phyloP scores from a whole-genome alignment of 805 yeast genomes.

The Lachancea sp. region DNA sequence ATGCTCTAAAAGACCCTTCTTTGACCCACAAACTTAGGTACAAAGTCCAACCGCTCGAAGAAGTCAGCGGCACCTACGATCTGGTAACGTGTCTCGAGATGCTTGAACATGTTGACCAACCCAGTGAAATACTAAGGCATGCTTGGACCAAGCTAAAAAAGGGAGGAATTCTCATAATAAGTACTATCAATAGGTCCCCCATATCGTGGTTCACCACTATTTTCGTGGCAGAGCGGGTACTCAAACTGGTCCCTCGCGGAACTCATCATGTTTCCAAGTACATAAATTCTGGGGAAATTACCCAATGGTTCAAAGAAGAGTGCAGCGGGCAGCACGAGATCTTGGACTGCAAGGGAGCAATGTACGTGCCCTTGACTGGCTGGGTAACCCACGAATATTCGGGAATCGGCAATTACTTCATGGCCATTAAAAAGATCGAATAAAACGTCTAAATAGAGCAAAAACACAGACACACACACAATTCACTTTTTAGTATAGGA shows the following conservation, averaged over 20 bases:
- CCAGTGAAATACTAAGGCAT: conserved; percentile 61
- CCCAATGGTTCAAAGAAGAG: conserved; percentile 52
- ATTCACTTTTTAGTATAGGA: too few relatives aligned
- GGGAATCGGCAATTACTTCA: conserved; percentile 74
- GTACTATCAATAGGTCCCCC: conserved; percentile 87
- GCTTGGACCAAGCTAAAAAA: conserved; percentile 65
- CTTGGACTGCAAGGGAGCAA: conserved; percentile 66
- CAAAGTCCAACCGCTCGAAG: conserved; percentile 56
- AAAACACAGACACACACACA: too few relatives aligned
- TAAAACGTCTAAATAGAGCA: too few relatives aligned
- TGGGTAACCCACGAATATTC: conserved; percentile 67
- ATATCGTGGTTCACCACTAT: conserved; percentile 91
- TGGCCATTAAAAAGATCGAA: conserved; percentile 62
- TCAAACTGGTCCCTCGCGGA: conserved; percentile 81
- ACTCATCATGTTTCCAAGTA: conserved; percentile 87
- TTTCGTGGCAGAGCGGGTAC: conserved; percentile 74
- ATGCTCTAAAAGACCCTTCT: conserved; percentile 59
- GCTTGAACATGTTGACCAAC: conserved; percentile 89
- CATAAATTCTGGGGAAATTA: conserved; percentile 68
- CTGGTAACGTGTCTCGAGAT: conserved; percentile 88
- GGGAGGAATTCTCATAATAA: conserved; percentile 71
- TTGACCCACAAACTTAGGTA: conserved; percentile 53
- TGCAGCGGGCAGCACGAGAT: conserved; percentile 45
- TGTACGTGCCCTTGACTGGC: conserved; percentile 76
- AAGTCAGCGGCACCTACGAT: conserved; percentile 50